A percentile compares a stretch with the other conserved stretches of the same genome.
Conservation (phyloP, 2,329 filamentous ascomycete species). For the Aphanocladium album region DNA sequence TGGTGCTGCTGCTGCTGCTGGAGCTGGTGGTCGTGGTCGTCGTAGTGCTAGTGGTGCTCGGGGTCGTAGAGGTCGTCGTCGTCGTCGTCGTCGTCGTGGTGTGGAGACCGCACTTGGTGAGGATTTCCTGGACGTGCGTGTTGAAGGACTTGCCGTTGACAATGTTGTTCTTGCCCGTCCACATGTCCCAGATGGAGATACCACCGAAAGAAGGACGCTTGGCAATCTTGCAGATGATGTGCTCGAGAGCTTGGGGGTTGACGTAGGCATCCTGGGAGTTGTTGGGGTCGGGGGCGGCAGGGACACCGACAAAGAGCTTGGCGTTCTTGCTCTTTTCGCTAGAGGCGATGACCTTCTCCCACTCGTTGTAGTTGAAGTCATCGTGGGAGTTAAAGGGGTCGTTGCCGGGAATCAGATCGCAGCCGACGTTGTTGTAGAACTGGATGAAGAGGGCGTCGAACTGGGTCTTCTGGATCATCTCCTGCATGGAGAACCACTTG, state of each 20-base stretch:
- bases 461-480: slow-evolving; percentile 34
- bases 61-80: slow-evolving; percentile 17
- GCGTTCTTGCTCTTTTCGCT: slow-evolving; percentile 34
- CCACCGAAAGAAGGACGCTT: slow-evolving; percentile 37
- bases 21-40: slow-evolving; percentile 1
- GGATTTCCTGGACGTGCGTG: slow-evolving; percentile 31
- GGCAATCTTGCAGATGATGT: slow-evolving; percentile 35
- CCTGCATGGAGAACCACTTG: slow-evolving; percentile 28
- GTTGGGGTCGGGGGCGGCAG: slow-evolving; percentile 26
- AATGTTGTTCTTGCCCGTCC: slow-evolving; percentile 27
- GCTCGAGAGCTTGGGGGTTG: slow-evolving; percentile 26
- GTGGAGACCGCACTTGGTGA: slow-evolving; percentile 31
- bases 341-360: slow-evolving; percentile 30
- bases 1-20: not conserved
- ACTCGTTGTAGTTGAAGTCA: slow-evolving; percentile 40
- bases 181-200: slow-evolving; percentile 43
- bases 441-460: slow-evolving; percentile 43
- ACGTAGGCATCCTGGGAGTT: slow-evolving; percentile 29
- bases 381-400: slow-evolving; percentile 24
- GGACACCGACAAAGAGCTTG: slow-evolving; percentile 43
- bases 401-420: slow-evolving; percentile 29
- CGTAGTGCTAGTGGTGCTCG: slow-evolving; percentile 8
- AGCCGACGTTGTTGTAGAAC: slow-evolving; percentile 44
- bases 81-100: slow-evolving; percentile 17
- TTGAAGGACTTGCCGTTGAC: slow-evolving; percentile 32